These are phyloP conservation scores for Termitomyces sp. DNA, from an alignment of 1,284 basidiomycete genomes.

Conservation along the genomic window DNA sequence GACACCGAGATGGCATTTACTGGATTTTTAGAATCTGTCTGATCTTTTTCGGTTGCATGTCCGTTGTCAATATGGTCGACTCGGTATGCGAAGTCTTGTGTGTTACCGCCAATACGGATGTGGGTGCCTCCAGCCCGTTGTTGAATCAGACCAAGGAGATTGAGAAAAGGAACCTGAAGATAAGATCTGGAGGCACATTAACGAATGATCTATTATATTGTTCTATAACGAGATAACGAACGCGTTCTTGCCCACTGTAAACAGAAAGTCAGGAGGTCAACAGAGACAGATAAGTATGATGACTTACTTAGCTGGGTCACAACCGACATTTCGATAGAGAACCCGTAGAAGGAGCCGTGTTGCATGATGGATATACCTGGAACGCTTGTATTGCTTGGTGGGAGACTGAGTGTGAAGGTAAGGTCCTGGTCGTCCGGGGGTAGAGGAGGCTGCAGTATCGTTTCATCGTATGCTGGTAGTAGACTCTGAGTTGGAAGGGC, in stretches of 20 bases:
- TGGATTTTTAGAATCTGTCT: conserved; percentile 34
- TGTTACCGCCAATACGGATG: conserved; percentile 74
- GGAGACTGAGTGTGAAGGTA: conserved; percentile 34
- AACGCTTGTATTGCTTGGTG: conserved; percentile 35
- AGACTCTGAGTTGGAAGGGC: neutral
- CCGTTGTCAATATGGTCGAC: conserved; percentile 40
- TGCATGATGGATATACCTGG: conserved; percentile 48
- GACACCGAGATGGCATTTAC: conserved; percentile 21
- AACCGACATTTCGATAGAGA: conserved; percentile 72
- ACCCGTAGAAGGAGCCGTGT: conserved; percentile 59
- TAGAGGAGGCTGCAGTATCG: conserved; percentile 39
- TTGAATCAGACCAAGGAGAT: conserved; percentile 62
- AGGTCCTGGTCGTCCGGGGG: conserved; percentile 36
- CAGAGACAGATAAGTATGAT: conserved; percentile 23
- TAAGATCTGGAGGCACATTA: conserved; percentile 5
- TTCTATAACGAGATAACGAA: conserved; percentile 16
- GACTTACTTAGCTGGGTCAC: conserved; percentile 47
- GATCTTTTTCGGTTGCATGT: conserved; percentile 45
- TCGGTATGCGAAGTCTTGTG: conserved; percentile 58
- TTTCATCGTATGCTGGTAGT: conserved; percentile 40
- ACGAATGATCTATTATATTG: neutral
- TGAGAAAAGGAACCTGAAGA: conserved; percentile 41
- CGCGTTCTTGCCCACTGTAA: conserved; percentile 46
- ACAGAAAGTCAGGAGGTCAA: neutral
- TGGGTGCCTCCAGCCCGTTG: conserved; percentile 54